Conservation (phyloP, 345 rosid genomes). For the Brassica carinata region DNA sequence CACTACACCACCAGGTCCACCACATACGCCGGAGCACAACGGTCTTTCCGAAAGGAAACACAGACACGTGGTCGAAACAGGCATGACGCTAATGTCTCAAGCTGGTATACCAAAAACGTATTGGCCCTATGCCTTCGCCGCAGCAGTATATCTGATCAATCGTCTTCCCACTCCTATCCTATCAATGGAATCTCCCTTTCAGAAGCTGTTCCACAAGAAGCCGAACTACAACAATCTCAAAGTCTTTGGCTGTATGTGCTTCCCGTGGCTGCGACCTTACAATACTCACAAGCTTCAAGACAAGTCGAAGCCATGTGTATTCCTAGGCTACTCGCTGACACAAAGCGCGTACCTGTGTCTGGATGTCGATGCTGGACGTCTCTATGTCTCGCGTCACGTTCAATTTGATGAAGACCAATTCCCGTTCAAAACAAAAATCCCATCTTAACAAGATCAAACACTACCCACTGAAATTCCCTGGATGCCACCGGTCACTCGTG, state of each 20-base stretch:
- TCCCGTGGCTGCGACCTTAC: neutral
- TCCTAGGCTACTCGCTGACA: neutral
- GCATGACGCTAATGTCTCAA: too few relatives aligned
- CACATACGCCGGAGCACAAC: too few relatives aligned
- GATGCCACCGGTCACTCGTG: too few relatives aligned
- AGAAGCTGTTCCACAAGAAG: neutral
- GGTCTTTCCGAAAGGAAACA: too few relatives aligned
- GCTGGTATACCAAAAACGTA: too few relatives aligned
- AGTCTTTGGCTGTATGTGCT: neutral
- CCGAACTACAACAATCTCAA: neutral
- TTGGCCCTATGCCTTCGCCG: too few relatives aligned
- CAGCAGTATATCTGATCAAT: too few relatives aligned
- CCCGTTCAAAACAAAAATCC: neutral
- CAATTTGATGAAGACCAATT: neutral
- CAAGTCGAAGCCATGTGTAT: neutral
- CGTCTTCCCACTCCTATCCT: neutral
- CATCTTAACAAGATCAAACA: neutral
- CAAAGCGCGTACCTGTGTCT: neutral
- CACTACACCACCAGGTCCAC: too few relatives aligned
- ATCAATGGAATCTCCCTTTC: neutral
- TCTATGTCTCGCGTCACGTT: neutral
- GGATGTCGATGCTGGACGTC: neutral
- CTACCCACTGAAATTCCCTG: too few relatives aligned
- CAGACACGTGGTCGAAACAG: too few relatives aligned
- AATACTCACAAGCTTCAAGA: neutral